Base-by-base conservation (phyloP, 1,284 basidiomycete genomes). In the Puccinia hordei region DNA sequence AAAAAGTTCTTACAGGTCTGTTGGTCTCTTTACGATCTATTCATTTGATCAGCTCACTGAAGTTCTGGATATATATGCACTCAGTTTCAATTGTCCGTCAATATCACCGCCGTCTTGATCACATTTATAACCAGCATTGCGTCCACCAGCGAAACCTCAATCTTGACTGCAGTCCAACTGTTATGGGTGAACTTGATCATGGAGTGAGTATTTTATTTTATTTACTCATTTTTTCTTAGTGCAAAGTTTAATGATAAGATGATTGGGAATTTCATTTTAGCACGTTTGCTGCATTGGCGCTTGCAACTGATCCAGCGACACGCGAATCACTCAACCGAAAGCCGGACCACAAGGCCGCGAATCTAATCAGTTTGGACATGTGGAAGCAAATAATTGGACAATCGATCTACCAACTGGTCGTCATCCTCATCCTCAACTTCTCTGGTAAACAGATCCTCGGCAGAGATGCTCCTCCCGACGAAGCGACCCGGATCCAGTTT, bases 341-440 rank as follows among this genome's bases (percentile, higher is more conserved):
- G 80, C 86, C 86, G 19, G 85, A 85, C 79, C 82, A 83, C 3
- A 82, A 83, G 49, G 82, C 81, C 10, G 83, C 85, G 3, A 83
- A 85, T 13, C 83, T 86, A 24, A 85, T 86, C 73, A 83, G 85
- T 57, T 82, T 83, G 59, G 84, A 85, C 74, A 86, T 86, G 86
- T 85, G 85, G 85, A 86, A 85, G 83, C 85, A 85, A 83, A 85
- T 86, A 49, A 69, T 84, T 24, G 83, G 84, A 2, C 85, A 86
- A 83, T 84, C 85, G 41, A 83, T 85, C 44, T 86, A 85, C 81
- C 86, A 86, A 81, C 82, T 84, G 49, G 81, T 83, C 35, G 80
- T 86, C 44, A 83, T 85, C 61, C 78, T 86, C 35, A 83, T 86
- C 24, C 83, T 86, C 57, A 82, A 86, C 77, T 86, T 86, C 81